These are phyloP conservation scores for Phaeomoniella chlamydospora DNA, from an alignment of 2,329 filamentous ascomycete species.

Conservation along the genomic window DNA sequence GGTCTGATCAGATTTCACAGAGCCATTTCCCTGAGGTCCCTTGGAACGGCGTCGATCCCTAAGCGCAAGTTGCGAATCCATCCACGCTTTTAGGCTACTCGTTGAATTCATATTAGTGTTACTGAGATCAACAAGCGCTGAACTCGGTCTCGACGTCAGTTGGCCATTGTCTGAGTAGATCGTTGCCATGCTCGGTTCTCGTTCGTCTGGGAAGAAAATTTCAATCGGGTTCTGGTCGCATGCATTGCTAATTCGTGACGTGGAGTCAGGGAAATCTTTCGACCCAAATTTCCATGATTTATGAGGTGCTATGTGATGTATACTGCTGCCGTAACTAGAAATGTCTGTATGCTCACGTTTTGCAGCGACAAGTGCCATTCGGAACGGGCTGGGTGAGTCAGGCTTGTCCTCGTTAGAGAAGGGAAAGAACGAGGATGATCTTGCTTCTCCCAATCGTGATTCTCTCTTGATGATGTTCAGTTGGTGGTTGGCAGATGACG, in stretches of 20 bases:
- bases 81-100: conserved; percentile 23
- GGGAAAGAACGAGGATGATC: conserved; percentile 9
- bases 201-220: not conserved
- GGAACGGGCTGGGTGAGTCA: conserved; percentile 7
- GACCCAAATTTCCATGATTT: not conserved
- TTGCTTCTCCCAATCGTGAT: not conserved
- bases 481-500: not conserved
- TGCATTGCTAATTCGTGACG: no score
- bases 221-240: not conserved
- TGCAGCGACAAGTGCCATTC: conserved; percentile 1
- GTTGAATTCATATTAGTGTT: conserved; percentile 7
- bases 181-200: not conserved
- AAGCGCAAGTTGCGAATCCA: conserved; percentile 19
- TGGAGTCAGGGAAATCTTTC: not conserved
- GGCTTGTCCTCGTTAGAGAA: conserved; percentile 6
- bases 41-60: conserved; percentile 11
- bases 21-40: conserved; percentile 5
- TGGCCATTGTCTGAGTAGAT: not conserved
- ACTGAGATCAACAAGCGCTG: conserved; percentile 17
- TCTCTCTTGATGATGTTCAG: not conserved
- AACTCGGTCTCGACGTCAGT: conserved; percentile 11
- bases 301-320: not conserved
- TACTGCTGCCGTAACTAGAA: conserved; percentile 1
- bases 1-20: conserved; percentile 10
- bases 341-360: conserved; percentile 1